These are phyloP conservation scores for Aegilops bicornis DNA, from an alignment of 176 grass and related monocot genomes.

Conservation along the genomic window DNA sequence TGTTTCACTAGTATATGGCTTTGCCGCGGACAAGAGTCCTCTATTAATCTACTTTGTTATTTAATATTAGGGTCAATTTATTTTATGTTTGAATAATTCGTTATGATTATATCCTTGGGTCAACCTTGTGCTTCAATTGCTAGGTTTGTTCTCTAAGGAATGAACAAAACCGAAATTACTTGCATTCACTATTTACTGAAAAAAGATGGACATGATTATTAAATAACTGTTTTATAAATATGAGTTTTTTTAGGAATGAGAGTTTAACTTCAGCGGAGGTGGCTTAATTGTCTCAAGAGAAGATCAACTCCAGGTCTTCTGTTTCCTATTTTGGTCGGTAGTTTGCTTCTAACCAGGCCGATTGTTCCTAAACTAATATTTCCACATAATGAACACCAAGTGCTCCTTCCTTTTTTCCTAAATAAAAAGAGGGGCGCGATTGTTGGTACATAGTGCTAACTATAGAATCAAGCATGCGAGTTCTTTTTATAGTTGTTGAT, in stretches of 20 bases:
- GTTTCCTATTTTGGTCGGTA: neutral
- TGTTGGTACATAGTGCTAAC: neutral
- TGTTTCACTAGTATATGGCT: neutral
- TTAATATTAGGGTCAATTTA: neutral
- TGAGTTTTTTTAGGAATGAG: neutral
- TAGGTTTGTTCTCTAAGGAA: neutral
- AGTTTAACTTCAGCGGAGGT: neutral
- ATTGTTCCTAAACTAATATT: neutral
- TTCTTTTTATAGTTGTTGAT: neutral
- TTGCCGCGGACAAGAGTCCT: neutral
- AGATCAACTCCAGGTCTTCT: neutral
- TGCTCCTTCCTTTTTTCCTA: neutral
- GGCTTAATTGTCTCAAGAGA: neutral
- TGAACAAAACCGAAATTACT: neutral
- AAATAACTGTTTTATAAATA: neutral
- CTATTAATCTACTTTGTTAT: neutral
- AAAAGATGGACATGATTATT: neutral
- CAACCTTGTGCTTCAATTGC: neutral
- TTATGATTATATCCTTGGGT: constrained; percentile 11
- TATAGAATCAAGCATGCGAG: neutral
- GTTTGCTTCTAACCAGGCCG: no score
- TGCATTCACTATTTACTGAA: constrained; percentile 20
- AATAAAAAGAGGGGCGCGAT: neutral
- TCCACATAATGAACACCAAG: neutral
- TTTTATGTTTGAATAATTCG: neutral